Evolutionary conservation across 2,329 filamentous ascomycete species (phyloP), one percentile per base, ranked within the genome.

Genomic region (Penicillium concentricum): DNA sequence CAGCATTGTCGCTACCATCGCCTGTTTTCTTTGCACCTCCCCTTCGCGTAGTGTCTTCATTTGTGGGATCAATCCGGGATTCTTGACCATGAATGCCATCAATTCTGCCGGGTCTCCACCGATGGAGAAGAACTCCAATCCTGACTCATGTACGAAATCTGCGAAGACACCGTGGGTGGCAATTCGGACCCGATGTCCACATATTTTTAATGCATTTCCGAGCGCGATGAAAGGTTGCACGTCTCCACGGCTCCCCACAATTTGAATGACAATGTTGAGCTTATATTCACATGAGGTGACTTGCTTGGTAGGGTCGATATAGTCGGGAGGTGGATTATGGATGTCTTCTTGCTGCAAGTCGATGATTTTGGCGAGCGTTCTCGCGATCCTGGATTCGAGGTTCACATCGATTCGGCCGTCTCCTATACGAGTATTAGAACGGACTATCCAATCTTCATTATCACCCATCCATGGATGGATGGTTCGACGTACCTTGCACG

Each of bases 171-270:
- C 63, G 62, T 86, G 84, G 0, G 84, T 86, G 26, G 82, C 83
- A 12, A 86, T 71, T 3, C 84, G 79, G 2, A 86, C 81, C 10
- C 83, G 78, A 62, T 86, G 83, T 2, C 80, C 78, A 52, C 81
- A 74, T 3, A 73, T 70, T 60, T 81, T 76, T 0, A 86, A 66
- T 13, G 78, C 76, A 35, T 76, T 78, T 0, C 81, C 84, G 1
- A 87, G 72, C 0, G 83, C 81, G 49, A 87, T 73, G 52, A 87
- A 86, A 0, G 84, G 84, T 56, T 87, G 84, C 0, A 84, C 80
- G 64, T 84, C 82, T 9, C 82, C 82, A 9, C 9, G 83, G 78
- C 64, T 87, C 77, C 39, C 84, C 73, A 84, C 82, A 2, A 84
- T 79, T 54, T 84, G 82, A 50, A 84, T 82, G 5, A 83, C 80